Evolutionary conservation across 805 yeast genomes (phyloP).

Genomic region (Lachancea meyersii): DNA sequence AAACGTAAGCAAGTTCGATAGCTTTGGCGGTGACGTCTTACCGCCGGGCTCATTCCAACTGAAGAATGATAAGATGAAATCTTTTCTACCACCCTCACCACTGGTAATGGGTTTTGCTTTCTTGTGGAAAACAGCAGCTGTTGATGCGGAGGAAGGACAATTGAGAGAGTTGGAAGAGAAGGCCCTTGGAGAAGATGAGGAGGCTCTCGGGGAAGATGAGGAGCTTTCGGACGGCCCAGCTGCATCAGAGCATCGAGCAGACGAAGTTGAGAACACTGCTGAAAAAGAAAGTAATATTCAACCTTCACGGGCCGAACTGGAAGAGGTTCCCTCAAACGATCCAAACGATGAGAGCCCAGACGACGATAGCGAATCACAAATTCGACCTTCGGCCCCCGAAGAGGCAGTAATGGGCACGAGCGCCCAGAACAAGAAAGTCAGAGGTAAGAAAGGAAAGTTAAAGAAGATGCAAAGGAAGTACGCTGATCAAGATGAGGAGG

Average conservation of each 20-base stretch:
- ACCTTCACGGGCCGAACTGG: not conserved
- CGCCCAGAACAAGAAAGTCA: constrained; percentile 39
- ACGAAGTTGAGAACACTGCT: constrained; percentile 3
- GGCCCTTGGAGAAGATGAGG: not conserved
- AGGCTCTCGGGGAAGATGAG: not conserved
- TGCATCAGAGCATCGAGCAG: not conserved
- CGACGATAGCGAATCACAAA: not conserved
- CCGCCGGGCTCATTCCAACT: constrained; percentile 57
- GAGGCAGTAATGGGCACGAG: not conserved
- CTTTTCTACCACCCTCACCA: constrained; percentile 69
- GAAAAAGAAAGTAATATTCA: not conserved
- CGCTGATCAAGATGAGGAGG: constrained; percentile 89
- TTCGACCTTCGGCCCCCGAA: not conserved
- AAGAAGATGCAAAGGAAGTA: constrained; percentile 80
- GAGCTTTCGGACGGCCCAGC: not conserved
- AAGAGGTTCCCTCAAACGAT: not conserved
- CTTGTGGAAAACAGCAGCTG: constrained; percentile 60
- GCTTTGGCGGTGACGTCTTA: constrained; percentile 43
- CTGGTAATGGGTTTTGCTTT: constrained; percentile 87
- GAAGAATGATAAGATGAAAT: constrained; percentile 46
- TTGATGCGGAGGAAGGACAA: constrained; percentile 9
- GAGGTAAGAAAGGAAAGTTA: constrained; percentile 82
- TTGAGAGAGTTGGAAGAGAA: not conserved
- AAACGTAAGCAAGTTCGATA: constrained; percentile 65
- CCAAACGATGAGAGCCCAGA: not conserved